These are phyloP conservation scores for Dittrichia graveolens DNA, from an alignment of 129 eudicot genomes.

Conservation along the genomic window DNA sequence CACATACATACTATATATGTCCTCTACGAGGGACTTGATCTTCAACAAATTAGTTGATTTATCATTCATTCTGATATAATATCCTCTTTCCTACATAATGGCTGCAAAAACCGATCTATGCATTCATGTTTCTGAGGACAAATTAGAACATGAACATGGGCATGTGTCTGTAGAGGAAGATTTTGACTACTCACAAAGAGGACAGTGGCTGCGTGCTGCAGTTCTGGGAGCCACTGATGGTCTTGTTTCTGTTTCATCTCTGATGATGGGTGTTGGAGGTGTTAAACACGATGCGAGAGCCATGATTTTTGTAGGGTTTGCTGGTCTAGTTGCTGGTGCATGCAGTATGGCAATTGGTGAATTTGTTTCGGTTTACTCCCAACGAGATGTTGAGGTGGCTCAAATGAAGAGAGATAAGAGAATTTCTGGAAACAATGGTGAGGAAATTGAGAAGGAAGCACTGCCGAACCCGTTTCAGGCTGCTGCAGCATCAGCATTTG, in stretches of 20 bases:
- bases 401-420: constrained; percentile 36
- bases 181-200: constrained; percentile 42
- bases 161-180: constrained; percentile 17
- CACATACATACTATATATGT: constrained; percentile 27
- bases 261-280: constrained; percentile 52
- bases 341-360: constrained; percentile 48
- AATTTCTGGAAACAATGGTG: neutral
- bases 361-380: constrained; percentile 42
- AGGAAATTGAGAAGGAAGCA: constrained; percentile 14
- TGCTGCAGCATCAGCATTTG: constrained; percentile 44
- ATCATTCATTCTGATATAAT: constrained; percentile 17
- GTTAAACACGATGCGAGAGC: constrained; percentile 40
- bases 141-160: constrained; percentile 4
- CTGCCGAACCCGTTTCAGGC: constrained; percentile 44
- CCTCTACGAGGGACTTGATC: constrained; percentile 12
- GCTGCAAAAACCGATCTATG: constrained; percentile 31
- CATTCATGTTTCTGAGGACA: constrained; percentile 18
- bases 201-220: constrained; percentile 56
- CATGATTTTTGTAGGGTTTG: constrained; percentile 47
- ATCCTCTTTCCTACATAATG: constrained; percentile 29
- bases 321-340: constrained; percentile 46
- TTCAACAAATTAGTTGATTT: constrained; percentile 26
- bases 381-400: constrained; percentile 40
- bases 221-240: constrained; percentile 56
- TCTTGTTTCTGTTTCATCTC: constrained; percentile 43